Evolutionary conservation across 1,284 basidiomycete species (phyloP).

Genomic region (Rhizoctonia solani): DNA sequence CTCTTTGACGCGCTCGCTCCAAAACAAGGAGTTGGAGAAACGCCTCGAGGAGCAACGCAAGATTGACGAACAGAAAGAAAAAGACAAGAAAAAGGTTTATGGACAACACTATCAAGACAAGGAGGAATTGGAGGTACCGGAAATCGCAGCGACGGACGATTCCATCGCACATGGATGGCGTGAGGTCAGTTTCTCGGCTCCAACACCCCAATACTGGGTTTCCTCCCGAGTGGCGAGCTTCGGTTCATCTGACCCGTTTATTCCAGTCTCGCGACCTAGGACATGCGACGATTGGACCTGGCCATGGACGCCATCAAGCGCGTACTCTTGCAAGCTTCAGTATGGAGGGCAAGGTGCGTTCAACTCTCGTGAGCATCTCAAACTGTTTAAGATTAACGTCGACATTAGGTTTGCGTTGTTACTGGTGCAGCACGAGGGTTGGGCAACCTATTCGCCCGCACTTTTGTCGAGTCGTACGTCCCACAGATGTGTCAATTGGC

Average conservation of each 20-base stretch:
- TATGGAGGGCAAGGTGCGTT: conserved; percentile 29
- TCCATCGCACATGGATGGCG: conserved; percentile 6
- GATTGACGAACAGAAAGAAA: conserved; percentile 29
- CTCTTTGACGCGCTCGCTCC: neutral
- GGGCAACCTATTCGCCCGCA: conserved; percentile 86
- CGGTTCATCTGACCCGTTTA: neutral
- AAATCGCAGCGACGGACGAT: conserved; percentile 19
- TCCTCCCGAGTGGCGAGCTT: no score
- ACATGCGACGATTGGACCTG: conserved; percentile 25
- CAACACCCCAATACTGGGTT: no score
- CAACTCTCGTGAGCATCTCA: neutral
- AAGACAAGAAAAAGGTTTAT: conserved; percentile 16
- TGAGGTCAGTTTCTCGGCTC: neutral
- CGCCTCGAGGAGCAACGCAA: conserved; percentile 29
- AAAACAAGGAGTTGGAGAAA: conserved; percentile 10
- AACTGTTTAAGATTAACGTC: neutral
- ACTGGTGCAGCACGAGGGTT: conserved; percentile 94
- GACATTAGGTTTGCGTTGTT: conserved; percentile 78
- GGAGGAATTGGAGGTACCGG: conserved; percentile 21
- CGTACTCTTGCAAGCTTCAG: conserved; percentile 29
- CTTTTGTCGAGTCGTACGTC: conserved; percentile 82
- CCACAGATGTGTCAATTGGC: neutral
- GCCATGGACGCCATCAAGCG: conserved; percentile 29
- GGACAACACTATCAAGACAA: conserved; percentile 28
- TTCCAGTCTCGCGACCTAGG: conserved; percentile 6